A percentile compares a stretch with the other conserved stretches of the same genome.
Evolutionary conservation across 192 early-diverging fungal genomes (phyloP).

Genomic region (Polychytrium aggregatum): DNA sequence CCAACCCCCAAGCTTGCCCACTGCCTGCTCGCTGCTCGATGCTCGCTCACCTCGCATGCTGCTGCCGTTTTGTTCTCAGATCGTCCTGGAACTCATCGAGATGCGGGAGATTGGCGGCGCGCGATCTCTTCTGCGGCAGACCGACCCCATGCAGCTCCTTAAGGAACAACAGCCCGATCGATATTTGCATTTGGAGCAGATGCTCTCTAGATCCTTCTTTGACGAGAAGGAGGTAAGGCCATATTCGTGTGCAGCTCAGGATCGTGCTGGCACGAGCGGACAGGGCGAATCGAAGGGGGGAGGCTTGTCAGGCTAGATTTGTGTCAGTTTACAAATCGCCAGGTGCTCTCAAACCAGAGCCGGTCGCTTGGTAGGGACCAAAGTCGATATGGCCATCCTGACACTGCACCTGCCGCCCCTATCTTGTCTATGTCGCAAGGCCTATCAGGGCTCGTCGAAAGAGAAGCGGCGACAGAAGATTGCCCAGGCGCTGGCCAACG

Average conservation of each 20-base stretch:
- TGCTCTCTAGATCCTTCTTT: slow-evolving; percentile 58
- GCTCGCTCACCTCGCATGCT: neutral
- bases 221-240: slow-evolving; percentile 56
- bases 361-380: too few relatives aligned
- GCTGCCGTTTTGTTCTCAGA: slow-evolving; percentile 23
- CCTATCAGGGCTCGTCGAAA: slow-evolving; percentile 55
- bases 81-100: slow-evolving; percentile 80
- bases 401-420: too few relatives aligned
- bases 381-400: too few relatives aligned
- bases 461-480: slow-evolving; percentile 65
- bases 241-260: too few relatives aligned
- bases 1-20: neutral
- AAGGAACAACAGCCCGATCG: slow-evolving; percentile 64
- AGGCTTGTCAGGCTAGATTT: too few relatives aligned
- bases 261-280: too few relatives aligned
- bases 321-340: too few relatives aligned
- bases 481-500: slow-evolving; percentile 38
- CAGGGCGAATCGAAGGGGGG: too few relatives aligned
- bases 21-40: neutral
- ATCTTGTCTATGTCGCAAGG: too few relatives aligned
- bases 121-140: slow-evolving; percentile 71
- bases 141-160: slow-evolving; percentile 80
- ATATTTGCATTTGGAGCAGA: slow-evolving; percentile 69
- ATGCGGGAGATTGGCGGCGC: slow-evolving; percentile 71
- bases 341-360: too few relatives aligned